Base-by-base conservation (phyloP, 2,329 filamentous ascomycete species). In the Phaeomoniella chlamydospora region DNA sequence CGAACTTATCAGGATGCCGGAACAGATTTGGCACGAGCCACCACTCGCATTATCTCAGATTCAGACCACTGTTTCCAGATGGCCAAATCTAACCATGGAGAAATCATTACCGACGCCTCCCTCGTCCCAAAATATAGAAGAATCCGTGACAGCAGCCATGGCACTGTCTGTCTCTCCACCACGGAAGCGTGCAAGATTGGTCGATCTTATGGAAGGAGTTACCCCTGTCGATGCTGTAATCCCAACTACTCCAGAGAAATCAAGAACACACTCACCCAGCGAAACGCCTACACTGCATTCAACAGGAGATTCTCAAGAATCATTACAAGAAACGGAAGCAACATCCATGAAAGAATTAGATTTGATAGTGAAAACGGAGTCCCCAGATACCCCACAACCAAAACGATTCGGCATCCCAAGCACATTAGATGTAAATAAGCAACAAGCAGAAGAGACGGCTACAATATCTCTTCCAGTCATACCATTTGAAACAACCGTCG, bases 321-420 rank as follows among this genome's bases (percentile, higher is more conserved):
- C 54, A 17, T 54, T 53, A 4, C 46, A 47, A 17, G 59, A 57
- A 6, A 61, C 54, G 9, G 39, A 51, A 1, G 47, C 49, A n/a
- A 61, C 58, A 11, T 61, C 57, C 3, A 43, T 57, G 10, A 52
- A 45, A 31, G 54, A 54, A 11, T 37, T 34, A n/a, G 22, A 26
- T 26, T 6, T 6, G 22, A 6, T n/a, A 26, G 9, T 26, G 9
- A 26, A 26, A n/a, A 6, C n/a, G n/a, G 22, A 26, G n/a, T n/a
- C 22, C n/a, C 22, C 22, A 26, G 22, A 26, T 9, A 26, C 22
- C 6, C 22, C 22, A n/a, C 22, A 26, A n/a, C 22, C 6, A n/a
- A n/a, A 9, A n/a, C 9, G n/a, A 9, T 26, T 26, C 22, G 22
- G n/a, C n/a, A 26, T 9, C 22, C 6, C 22, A 9, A 26, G 6